A percentile compares a stretch with the other conserved stretches of the same genome.
Conservation (phyloP, 306 rosid species). For the Ceratonia siliqua region DNA sequence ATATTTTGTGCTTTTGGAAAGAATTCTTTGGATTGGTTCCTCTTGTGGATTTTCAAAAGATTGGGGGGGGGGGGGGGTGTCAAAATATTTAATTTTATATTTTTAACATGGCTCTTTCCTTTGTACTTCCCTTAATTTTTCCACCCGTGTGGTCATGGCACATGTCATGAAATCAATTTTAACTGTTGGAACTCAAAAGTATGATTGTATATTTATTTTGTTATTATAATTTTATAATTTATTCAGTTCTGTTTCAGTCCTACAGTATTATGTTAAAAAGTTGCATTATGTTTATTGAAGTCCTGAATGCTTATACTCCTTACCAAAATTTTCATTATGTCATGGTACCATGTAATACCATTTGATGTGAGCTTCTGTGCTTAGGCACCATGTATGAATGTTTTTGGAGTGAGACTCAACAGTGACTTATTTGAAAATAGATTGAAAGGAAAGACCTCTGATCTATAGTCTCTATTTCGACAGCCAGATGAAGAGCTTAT, state of each 20-base stretch:
- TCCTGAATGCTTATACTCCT: background rate
- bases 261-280: background rate
- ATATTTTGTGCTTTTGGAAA: conserved; percentile 8
- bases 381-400: background rate
- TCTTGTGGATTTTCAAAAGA: too few relatives aligned
- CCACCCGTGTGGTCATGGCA: background rate
- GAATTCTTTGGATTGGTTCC: background rate
- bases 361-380: conserved; percentile 1
- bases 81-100: too few relatives aligned
- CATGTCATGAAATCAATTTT: background rate
- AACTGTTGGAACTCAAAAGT: background rate
- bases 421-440: background rate
- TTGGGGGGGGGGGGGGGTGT: too few relatives aligned
- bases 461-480: background rate
- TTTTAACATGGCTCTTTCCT: too few relatives aligned
- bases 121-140: background rate
- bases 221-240: too few relatives aligned
- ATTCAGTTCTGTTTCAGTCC: background rate
- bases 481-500: conserved; percentile 10
- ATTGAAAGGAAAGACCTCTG: background rate
- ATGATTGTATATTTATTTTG: too few relatives aligned
- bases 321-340: background rate
- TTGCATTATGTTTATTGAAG: background rate
- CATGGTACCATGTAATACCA: background rate
- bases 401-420: conserved; percentile 1